Base-by-base conservation (phyloP, 106 monocot genomes). In the Ottelia alismoides region DNA sequence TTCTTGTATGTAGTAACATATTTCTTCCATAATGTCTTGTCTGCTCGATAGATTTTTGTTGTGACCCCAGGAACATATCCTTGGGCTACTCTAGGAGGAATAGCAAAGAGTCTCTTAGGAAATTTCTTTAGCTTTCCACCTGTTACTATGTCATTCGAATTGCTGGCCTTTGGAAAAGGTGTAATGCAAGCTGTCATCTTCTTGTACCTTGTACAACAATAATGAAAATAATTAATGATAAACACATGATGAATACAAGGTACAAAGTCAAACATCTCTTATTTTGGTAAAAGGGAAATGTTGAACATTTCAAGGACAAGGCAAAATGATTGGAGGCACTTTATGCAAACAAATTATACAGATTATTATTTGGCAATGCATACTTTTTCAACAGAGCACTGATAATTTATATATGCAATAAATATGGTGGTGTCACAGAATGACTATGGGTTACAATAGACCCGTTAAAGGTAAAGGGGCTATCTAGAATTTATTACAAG, bases 21-120 rank as follows among this genome's bases (percentile, higher is more conserved):
- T 22, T 53, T 64, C 44, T 53, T 64, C 64, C 64, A 64, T 44
- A 53, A 21, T 26, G 6, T 64, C 20, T 64, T 64, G n/a, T 64
- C 64, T 16, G 40, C 53, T n/a, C 11, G 7, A 45, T 64, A 64
- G 25, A 25, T 21, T 22, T 27, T 32, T 51, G 20, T 27, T 40
- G 64, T 43, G 20, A 44, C 5, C 19, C 64, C 64, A 16, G 64
- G 26, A 27, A 64, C 22, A 44, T 24, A 52, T 26, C 64, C 64
- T 21, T 44, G 14, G 27, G 53, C 31, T 43, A 64, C 53, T 27
- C 43, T 64, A 44, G 64, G 64, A 40, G 64, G 64, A 17, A 53
- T 24, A 27, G 52, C 53, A 53, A 27, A 53, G 11, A 64, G 19
- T 64, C 64, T 64, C 3, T 64, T 44, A 1, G 64, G 53, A 50